Evolutionary conservation across 768 basidiomycete species (phyloP), one percentile per base, ranked within the genome.

Genomic region (Naganishia onofrii): DNA sequence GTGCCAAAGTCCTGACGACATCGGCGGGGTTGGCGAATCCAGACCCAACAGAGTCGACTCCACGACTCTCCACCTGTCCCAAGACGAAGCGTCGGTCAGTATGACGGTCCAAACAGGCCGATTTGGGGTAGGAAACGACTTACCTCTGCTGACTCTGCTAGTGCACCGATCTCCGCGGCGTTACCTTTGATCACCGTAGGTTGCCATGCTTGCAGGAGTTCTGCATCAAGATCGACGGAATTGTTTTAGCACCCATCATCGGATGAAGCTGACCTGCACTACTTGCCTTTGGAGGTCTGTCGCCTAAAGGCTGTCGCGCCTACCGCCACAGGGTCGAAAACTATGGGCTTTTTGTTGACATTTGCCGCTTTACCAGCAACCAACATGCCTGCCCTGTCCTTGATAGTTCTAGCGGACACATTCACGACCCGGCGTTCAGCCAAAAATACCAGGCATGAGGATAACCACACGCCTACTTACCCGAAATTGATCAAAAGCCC

Each of bases 121-220:
- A n/a, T n/a, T 38, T 26, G 34, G 52, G 3, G 12, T 36, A 12
- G 2, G 17, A 46, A 44, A 15, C 21, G 15, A 36, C 29, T 53
- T 54, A 90, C 93, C 84, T 94, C 94, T 17, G 79, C 79, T 0
- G 90, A 90, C n/a, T 88, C 85, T 1, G 88, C 86, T 12, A 95
- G 79, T 0, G 89, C 85, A 0, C 88, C 92, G 26, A 97, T 87
- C 82, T 97, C 94, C 0, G 77, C 81, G 0, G 92, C 90, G 76
- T 97, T 96, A 3, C 93, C 93, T 81, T 97, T 97, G 81, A 97
- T 93, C 26, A 95, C 90, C 21, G 89, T 88, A 13, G 89, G 87
- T 80, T 94, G 92, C 87, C 90, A 95, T 28, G 83, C 81, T 69
- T 89, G 83, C 23, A 95, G 81, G 15, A 95, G 84, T 67, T 87